Evolutionary conservation across 306 rosid species (phyloP).

Genomic region (Neltuma alba): DNA sequence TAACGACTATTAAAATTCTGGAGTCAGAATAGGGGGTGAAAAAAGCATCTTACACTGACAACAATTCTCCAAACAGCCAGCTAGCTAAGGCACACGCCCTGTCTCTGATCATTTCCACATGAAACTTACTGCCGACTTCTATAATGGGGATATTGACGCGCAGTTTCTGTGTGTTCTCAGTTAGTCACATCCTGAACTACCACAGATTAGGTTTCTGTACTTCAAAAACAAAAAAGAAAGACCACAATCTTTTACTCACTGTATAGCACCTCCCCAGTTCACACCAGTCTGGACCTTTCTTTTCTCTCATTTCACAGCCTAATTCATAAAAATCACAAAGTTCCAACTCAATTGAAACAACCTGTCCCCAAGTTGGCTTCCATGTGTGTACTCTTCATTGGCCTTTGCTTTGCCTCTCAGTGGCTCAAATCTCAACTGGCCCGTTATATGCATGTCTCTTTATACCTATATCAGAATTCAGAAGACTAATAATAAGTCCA

Average conservation of each 20-base stretch:
- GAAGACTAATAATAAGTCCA: conserved; percentile 18
- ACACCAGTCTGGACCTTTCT: conserved; percentile 39
- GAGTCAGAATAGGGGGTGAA: background rate
- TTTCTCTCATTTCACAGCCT: conserved; percentile 19
- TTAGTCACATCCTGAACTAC: conserved; percentile 73
- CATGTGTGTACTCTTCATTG: conserved; percentile 33
- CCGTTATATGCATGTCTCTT: background rate
- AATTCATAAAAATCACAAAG: conserved; percentile 36
- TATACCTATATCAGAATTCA: no score
- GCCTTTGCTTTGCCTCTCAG: conserved; percentile 22
- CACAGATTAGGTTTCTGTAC: conserved; percentile 39
- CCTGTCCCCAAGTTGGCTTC: conserved; percentile 35
- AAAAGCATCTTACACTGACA: background rate
- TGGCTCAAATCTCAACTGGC: conserved; percentile 31
- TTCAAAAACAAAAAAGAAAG: conserved; percentile 16
- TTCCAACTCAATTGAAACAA: conserved; percentile 41
- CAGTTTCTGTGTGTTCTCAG: conserved; percentile 61
- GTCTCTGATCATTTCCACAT: conserved; percentile 3
- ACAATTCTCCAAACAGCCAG: background rate
- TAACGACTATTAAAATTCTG: no score
- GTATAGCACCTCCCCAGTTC: conserved; percentile 28
- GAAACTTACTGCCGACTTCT: background rate
- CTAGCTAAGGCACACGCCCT: background rate
- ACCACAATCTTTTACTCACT: conserved; percentile 26
- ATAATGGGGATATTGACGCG: conserved; percentile 57